Conservation (phyloP, 257 asterid genomes). For the Osmanthus fragrans region DNA sequence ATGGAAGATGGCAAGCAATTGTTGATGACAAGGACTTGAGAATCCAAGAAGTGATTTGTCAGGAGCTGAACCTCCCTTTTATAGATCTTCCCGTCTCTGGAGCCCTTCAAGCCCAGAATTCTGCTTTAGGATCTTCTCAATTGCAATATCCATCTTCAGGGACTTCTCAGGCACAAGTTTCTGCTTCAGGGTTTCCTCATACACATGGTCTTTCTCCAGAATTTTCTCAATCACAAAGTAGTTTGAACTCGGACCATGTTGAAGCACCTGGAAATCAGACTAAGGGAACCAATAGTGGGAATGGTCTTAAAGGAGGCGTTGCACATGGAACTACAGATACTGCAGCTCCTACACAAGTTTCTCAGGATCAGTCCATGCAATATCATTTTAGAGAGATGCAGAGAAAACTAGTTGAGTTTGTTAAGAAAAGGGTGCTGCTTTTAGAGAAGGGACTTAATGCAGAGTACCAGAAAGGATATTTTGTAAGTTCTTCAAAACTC, state of each 20-base stretch:
- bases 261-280: constrained; percentile 51
- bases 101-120: constrained; percentile 49
- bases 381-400: constrained; percentile 87
- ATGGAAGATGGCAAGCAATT: constrained; percentile 98
- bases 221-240: constrained; percentile 43
- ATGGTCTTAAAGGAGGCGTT: constrained; percentile 47
- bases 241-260: constrained; percentile 35
- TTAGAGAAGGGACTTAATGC: constrained; percentile 79
- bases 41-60: constrained; percentile 83
- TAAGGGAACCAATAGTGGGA: constrained; percentile 43
- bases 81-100: constrained; percentile 57
- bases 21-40: constrained; percentile 85
- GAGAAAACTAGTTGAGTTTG: constrained; percentile 81
- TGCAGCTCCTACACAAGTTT: constrained; percentile 50
- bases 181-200: constrained; percentile 46
- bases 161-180: constrained; percentile 41
- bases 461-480: constrained; percentile 62
- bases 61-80: constrained; percentile 71
- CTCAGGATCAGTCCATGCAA: constrained; percentile 58
- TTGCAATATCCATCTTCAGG: constrained; percentile 36
- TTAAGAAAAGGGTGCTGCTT: constrained; percentile 91
- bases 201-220: constrained; percentile 39
- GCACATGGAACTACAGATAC: constrained; percentile 56
- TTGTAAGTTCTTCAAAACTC: constrained; percentile 50
- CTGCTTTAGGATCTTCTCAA: constrained; percentile 44